Conservation (phyloP, 1,139 yeast species). For the Yamadazyma mexicana region DNA sequence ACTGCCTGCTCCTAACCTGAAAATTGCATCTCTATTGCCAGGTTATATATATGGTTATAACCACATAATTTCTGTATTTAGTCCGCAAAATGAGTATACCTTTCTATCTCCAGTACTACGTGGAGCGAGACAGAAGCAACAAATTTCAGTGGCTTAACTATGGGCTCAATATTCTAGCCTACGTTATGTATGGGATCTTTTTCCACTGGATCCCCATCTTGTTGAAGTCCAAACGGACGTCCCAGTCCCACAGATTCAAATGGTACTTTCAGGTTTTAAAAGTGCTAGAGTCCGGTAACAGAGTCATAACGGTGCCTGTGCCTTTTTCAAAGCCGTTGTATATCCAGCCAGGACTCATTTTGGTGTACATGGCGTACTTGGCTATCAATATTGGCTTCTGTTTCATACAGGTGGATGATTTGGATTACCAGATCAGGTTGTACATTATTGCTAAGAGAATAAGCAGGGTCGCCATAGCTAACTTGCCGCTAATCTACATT, state of each 20-base stretch:
- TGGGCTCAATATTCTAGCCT: slow-evolving; percentile 23
- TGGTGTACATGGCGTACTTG: slow-evolving; percentile 27
- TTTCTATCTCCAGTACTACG: slow-evolving; percentile 26
- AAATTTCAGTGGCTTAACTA: slow-evolving; percentile 40
- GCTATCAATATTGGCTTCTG: slow-evolving; percentile 30
- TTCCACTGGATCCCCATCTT: slow-evolving; percentile 43
- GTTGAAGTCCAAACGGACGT: slow-evolving; percentile 17
- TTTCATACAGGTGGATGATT: slow-evolving; percentile 32
- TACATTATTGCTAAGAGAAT: slow-evolving; percentile 47
- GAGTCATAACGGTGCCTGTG: slow-evolving; percentile 22
- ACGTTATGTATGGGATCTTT: slow-evolving; percentile 39
- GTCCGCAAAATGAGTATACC: slow-evolving; percentile 18
- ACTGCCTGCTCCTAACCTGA: too few relatives aligned
- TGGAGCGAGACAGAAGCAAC: slow-evolving; percentile 36
- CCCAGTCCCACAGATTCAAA: slow-evolving; percentile 13
- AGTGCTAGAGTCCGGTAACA: slow-evolving; percentile 29
- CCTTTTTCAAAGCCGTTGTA: slow-evolving; percentile 22
- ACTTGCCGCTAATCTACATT: slow-evolving; percentile 39
- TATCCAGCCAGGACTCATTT: slow-evolving; percentile 42
- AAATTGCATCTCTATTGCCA: too few relatives aligned
- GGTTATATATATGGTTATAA: too few relatives aligned
- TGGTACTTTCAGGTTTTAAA: slow-evolving; percentile 26
- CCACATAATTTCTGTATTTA: neutral
- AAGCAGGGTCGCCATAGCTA: slow-evolving; percentile 44
- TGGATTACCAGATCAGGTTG: slow-evolving; percentile 37